Base-by-base conservation (phyloP, 208 protist genomes). In the Acanthamoeba lenticulata region DNA sequence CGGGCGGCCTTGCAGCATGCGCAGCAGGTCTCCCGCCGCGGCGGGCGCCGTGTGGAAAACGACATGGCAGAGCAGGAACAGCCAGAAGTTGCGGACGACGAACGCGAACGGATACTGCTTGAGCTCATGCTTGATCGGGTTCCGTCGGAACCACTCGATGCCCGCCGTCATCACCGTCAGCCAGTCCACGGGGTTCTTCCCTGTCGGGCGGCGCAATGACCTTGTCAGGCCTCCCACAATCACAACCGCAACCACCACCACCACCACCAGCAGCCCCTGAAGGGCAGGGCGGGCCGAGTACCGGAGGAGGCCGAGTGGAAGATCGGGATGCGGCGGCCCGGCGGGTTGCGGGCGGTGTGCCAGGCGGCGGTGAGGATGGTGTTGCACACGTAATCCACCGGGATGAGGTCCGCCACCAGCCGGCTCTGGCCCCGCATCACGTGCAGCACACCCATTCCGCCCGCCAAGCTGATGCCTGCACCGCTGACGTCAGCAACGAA, bases 81-180 rank as follows among this genome's bases (percentile, higher is more conserved):
- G 69, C 69, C 69, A 79, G 69, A 45, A 79, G 69, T 79, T 79
- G 69, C 44, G 38, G 32, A 79, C 69, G 17, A 79, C 32, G 40
- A 79, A 79, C 40, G 69, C 69, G 40, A 79, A 79, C 36, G 69
- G 69, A n/a, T 45, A 79, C 69, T 79, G 69, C 69, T 79, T 79
- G 69, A 79, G 69, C 69, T 79, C 69, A 29, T 79, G 4, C 69
- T 79, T 79, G 69, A 79, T 79, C 69, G 69, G 69, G 69, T 79
- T 40, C 32, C 69, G 69, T 45, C 69, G 69, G 69, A 79, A 79
- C 69, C 69, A 79, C 40, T 79, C 34, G 40, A 45, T 79, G 36
- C 69, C 69, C 40, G 44, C 69, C 69, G 69, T 79, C 1, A 79
- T 45, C 21, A 79, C 36, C 36, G 69, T 79, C 69, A n/a, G 44